These are phyloP conservation scores for Aphanomyces cochlioides DNA, from an alignment of 352 stramenopile genomes.

Conservation along the genomic window DNA sequence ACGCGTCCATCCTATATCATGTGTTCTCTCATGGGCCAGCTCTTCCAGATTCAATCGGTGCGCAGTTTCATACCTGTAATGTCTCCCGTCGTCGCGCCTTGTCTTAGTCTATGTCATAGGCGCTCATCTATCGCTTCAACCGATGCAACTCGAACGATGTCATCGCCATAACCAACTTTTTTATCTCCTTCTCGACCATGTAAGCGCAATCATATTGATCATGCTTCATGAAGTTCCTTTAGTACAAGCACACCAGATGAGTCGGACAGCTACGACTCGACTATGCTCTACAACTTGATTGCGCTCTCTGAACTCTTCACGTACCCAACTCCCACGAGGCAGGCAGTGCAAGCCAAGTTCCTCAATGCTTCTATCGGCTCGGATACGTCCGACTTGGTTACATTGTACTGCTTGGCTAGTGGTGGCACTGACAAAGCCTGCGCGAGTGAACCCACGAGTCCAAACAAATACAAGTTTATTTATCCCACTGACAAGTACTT, in stretches of 20 bases:
- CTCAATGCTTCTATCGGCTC: conserved; percentile 33
- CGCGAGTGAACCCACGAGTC: conserved; percentile 19
- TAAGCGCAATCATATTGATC: background rate
- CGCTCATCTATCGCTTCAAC: conserved; percentile 39
- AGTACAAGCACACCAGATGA: conserved; percentile 10
- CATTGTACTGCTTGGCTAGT: conserved; percentile 53
- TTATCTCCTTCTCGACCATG: conserved; percentile 1
- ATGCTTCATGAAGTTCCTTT: background rate
- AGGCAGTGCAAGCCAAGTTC: conserved; percentile 35
- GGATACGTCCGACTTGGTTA: conserved; percentile 32
- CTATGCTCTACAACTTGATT: conserved; percentile 48
- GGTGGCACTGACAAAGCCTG: conserved; percentile 5
- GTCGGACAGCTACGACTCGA: conserved; percentile 33
- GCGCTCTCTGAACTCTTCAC: conserved; percentile 58
- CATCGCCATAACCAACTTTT: conserved; percentile 18
- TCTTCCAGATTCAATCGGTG: conserved; percentile 28
- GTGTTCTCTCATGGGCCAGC: conserved; percentile 33
- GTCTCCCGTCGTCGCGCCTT: background rate
- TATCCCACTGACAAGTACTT: conserved; percentile 54
- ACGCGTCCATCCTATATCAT: conserved; percentile 27
- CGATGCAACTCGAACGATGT: conserved; percentile 38
- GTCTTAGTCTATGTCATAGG: conserved; percentile 11
- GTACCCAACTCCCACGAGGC: conserved; percentile 31
- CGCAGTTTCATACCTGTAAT: conserved; percentile 39
- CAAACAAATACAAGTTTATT: conserved; percentile 33